Evolutionary conservation across 176 grass and related monocot species (phyloP), one percentile per base, ranked within the genome.

Genomic region (Oropetium thomaeum): DNA sequence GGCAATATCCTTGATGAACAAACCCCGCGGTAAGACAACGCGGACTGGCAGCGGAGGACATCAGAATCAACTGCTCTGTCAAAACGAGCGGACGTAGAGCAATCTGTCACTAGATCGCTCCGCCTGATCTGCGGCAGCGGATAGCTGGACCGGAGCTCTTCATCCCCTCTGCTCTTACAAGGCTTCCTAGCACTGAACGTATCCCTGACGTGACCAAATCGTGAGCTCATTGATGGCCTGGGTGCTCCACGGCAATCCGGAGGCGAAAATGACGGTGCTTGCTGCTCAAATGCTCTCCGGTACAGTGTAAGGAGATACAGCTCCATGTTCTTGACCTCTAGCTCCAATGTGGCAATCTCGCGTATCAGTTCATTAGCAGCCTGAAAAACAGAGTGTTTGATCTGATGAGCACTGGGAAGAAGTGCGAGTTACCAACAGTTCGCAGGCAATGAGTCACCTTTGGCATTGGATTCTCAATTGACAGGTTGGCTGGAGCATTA

Each of bases 241-340:
- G 78, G 47, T 12, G 52, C 70, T 22, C 73, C 78, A 63, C 58
- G 67, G 25, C 27, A 48, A 62, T 53, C 65, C 33, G 82, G 60
- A 22, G 90, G 82, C 27, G 96, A 83, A 26, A 84, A 82, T 65
- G 80, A 41, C 10, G 91, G 52, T 7, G 72, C 71, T 68, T 91
- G 88, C 72, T 91, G 95, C 63, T 96, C 89, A 75, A 99, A 99
- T 3, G 92, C 96, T 80, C 82, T 94, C 23, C 92, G 82, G 78
- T 99, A 99, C 45, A 99, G 89, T 8, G 82, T 80, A 30, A 99
- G 82, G 43, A 99, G 87, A 84, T 99, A 99, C 73, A 92, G 92
- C 87, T 99, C 96, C 92, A 99, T 83, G 70, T 96, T 83, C 89
- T 91, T 99, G 10, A 99, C 96, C 77, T 99, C 96, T 1, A 95